Base-by-base conservation (phyloP, 192 early-diverging fungal genomes). In the Paraglomus brasilianum region DNA sequence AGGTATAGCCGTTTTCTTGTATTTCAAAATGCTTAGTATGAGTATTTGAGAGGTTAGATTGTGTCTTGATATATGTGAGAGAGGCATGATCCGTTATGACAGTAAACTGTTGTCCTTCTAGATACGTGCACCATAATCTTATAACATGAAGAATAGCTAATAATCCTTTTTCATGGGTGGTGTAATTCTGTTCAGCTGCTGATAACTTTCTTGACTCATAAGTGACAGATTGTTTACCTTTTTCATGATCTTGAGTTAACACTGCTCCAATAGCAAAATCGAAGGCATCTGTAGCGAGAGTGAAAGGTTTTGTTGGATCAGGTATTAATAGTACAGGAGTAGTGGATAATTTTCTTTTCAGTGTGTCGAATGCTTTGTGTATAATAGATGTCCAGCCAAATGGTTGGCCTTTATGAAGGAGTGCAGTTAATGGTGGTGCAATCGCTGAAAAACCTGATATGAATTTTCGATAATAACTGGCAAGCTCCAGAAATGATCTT, bases 391-490 rank as follows among this genome's bases (percentile, higher is more conserved):
- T 24, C 68, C 69, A 82, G 2, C 46, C 4, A 40, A 76, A 80
- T 21, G 13, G 50, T 0, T 13, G 8, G 14, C 60, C 76, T 65
- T 75, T 72, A 49, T 78, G 67, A 0, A 75, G 17, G 0, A 83
- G 49, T 0, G 38, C 19, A 0, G 75, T 79, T 0, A 81, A 21
- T 5, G 77, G 75, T 7, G 58, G 9, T 0, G 68, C 69, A 10
- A 77, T 53, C 21, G 69, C 53, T 6, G 79, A 71, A 44, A 70
- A 85, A 9, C 78, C 65, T 5, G 53, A 15, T 0, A 78, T 52
- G 53, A 80, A 81, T 9, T 69, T 53, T 5, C 71, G 50, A 60
- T 80, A 80, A 46, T 74, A 81, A 19, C 75, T 78, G 2, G 73
- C 51, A 8, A 74, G 44, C 0, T 81, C 81, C 0, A 79, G 45